Evolutionary conservation across 1,284 basidiomycete genomes (phyloP), one percentile per base, ranked within the genome.

Genomic region (Tausonia pullulans): DNA sequence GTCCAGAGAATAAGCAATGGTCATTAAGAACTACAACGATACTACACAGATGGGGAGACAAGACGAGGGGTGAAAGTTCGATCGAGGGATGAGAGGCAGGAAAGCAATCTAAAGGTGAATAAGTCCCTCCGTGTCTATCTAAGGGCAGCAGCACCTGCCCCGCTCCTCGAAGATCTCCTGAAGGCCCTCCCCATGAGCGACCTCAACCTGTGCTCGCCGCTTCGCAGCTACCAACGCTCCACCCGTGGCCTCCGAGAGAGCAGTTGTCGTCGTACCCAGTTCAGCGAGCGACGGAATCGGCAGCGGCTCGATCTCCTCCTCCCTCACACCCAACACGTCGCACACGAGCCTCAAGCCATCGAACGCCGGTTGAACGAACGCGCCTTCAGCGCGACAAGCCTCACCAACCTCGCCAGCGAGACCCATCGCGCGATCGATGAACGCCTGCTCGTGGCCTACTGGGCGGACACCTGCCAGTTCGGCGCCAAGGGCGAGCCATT

Each of bases 401-500:
- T 59, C 61, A 6, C 61, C 55, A 6, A 63, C 52, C 52, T 62
- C 61, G 8, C 65, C 65, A 13, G 48, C 58, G 14, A 66, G 7
- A 5, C 40, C 55, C 14, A 53, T 48, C 13, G 65, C 61, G 11
- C 46, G 11, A 10, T 57, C 61, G 13, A 58, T 54, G 39, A 67
- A 62, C 3, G 54, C 57, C 5, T 65, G 63, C 39, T 62, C 61
- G 41, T 66, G 67, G 13, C 61, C 61, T 27, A 41, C 5, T 11
- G 43, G 40, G 46, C 53, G 57, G 16, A 59, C 51, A 13, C 62
- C 65, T 58, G 68, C 68, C 16, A 74, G 59, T 3, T 68, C 69
- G 1, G 64, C 58, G 11, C 75, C 74, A 2, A 76, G 65, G 57
- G 73, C 73, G 55, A 72, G 70, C 76, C 76, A 77, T 69, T 74